phyloP scores from a whole-genome alignment of 805 yeast genomes.

The Barnettozyma californica region DNA sequence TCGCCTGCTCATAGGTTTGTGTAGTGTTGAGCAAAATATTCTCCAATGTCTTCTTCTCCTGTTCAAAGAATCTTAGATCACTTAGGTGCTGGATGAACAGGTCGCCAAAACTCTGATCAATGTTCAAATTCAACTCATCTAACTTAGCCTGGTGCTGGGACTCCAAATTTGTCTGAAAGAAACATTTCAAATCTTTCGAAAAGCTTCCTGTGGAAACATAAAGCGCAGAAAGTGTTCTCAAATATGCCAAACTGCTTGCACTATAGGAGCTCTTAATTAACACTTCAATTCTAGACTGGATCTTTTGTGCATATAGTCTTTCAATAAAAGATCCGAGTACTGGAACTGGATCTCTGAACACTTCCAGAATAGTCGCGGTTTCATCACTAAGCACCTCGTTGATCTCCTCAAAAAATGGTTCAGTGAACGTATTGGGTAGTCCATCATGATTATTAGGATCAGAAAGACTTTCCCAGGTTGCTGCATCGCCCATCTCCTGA shows the following conservation, averaged over 20 bases:
- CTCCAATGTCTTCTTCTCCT: constrained; percentile 66
- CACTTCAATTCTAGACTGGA: constrained; percentile 50
- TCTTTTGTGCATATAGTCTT: constrained; percentile 69
- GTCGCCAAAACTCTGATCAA: constrained; percentile 72
- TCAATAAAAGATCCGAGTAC: constrained; percentile 70
- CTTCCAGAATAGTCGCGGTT: constrained; percentile 64
- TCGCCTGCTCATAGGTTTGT: constrained; percentile 26
- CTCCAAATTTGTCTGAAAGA: constrained; percentile 40
- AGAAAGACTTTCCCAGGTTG: constrained; percentile 53
- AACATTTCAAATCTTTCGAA: constrained; percentile 60
- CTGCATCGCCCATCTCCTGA: constrained; percentile 36
- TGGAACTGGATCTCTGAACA: constrained; percentile 60
- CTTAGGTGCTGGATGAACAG: constrained; percentile 64
- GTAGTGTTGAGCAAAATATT: constrained; percentile 29
- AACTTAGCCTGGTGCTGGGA: constrained; percentile 33
- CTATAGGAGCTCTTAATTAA: constrained; percentile 60
- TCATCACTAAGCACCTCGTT: constrained; percentile 61
- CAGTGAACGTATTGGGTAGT: constrained; percentile 48
- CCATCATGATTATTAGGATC: constrained; percentile 50
- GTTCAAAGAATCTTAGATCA: constrained; percentile 61
- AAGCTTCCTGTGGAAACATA: constrained; percentile 53
- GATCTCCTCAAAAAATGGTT: constrained; percentile 48
- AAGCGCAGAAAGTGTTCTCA: constrained; percentile 68
- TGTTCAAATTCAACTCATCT: constrained; percentile 38
- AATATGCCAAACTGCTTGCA: constrained; percentile 62